Percentiles rank a stretch among this genome's conserved stretches.
Conservation (phyloP, 495 filamentous ascomycete genomes). For the Xylaria intraflava region DNA sequence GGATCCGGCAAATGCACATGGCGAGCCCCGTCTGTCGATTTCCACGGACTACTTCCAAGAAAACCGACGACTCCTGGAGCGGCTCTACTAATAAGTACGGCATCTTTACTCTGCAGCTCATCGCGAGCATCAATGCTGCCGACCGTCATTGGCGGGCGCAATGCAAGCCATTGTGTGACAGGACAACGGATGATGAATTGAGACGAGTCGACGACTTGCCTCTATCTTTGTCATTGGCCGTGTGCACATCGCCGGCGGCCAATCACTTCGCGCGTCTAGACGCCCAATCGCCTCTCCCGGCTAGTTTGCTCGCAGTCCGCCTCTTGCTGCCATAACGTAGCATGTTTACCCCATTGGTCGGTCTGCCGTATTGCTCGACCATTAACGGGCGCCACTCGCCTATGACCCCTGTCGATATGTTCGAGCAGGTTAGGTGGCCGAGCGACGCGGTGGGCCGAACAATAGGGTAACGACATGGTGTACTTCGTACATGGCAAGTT, state of each 20-base stretch:
- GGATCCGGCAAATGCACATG: not conserved
- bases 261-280: constrained; percentile 35
- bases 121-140: constrained; percentile 9
- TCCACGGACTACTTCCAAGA: not conserved
- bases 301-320: constrained; percentile 19
- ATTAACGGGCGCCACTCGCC: too few species aligned
- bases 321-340: constrained; percentile 1
- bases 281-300: constrained; percentile 33
- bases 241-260: constrained; percentile 27
- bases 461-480: too few species aligned
- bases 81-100: not conserved
- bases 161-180: constrained; percentile 20
- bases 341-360: too few species aligned
- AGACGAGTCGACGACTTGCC: too few species aligned
- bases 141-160: constrained; percentile 12
- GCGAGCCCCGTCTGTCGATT: not conserved
- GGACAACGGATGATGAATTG: constrained; percentile 17
- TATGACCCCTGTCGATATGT: too few species aligned
- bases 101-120: constrained; percentile 7
- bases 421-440: too few species aligned
- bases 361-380: too few species aligned
- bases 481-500: too few species aligned
- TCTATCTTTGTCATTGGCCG: constrained; percentile 21
- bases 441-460: too few species aligned
- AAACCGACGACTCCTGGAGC: not conserved